Evolutionary conservation across 768 basidiomycete genomes (phyloP), one percentile per base, ranked within the genome.

Genomic region (Leccinellum rugosiceps): DNA sequence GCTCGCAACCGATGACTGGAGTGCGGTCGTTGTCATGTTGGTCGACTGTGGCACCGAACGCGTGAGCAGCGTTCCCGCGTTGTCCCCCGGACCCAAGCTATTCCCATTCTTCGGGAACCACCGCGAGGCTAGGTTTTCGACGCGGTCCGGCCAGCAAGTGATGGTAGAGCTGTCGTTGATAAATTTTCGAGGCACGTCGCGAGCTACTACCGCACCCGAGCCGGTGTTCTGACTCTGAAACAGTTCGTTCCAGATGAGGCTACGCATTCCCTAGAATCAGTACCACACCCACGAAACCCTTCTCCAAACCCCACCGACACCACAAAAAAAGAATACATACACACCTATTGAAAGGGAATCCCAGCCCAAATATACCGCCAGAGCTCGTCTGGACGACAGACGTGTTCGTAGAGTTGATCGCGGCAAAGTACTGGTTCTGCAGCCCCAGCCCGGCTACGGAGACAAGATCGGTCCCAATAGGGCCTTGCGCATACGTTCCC

Each of bases 331-430:
- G 21, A 50, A 32, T 15, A 13, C 19, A 41, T 5, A 60, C 74
- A 14, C 25, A 87, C 88, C 88, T 90, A 59, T 86, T 86, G 14
- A 81, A 67, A 3, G 89, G 87, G 60, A 91, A 91, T 0, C 90
- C 89, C 10, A 90, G 75, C 0, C 90, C 90, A 55, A 91, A 78
- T 43, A 91, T 88, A 3, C 88, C 90, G 15, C 81, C 78, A 17
- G 82, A 76, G 1, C 82, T 82, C 1, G 79, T 81, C 41, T 80
- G 76, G 35, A 78, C 63, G 8, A 90, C 76, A 21, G 77, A 83
- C 2, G 87, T 86, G 60, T 89, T 85, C 3, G 90, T 92, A 52
- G 80, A 69, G 62, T 84, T 83, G 53, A 90, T 83, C 8, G 86
- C 82, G 9, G 82, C 86, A 57, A 91, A 82, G 55, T 76, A 82